Evolutionary conservation across 176 grass and related monocot genomes (phyloP).

Genomic region (Themeda triandra): DNA sequence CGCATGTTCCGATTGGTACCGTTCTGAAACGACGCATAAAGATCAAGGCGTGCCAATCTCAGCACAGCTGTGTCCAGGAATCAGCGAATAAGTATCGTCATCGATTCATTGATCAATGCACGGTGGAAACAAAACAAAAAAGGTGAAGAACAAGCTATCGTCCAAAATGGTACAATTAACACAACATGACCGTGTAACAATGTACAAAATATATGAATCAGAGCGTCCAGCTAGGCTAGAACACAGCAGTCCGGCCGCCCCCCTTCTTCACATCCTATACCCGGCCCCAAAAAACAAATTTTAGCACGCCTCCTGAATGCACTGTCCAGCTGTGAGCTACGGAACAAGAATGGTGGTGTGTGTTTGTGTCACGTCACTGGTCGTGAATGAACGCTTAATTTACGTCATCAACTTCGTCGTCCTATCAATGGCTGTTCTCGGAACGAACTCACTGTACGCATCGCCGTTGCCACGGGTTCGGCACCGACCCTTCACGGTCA

Average conservation of each 20-base stretch:
- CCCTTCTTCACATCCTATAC: slow-evolving; percentile 31
- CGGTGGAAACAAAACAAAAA: not conserved
- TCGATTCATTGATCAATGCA: slow-evolving; percentile 1
- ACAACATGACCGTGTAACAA: slow-evolving; percentile 23
- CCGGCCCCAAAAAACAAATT: not conserved
- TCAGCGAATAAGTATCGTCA: not conserved
- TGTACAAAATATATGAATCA: slow-evolving; percentile 41
- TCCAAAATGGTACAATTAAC: slow-evolving; percentile 20
- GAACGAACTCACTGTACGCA: not conserved
- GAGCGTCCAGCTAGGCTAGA: slow-evolving; percentile 34
- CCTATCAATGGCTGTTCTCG: not conserved
- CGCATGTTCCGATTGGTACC: not conserved
- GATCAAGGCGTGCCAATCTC: not conserved
- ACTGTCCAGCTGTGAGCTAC: slow-evolving; percentile 6
- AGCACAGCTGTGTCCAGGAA: not conserved
- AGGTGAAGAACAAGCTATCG: slow-evolving; percentile 11
- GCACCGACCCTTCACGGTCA: not conserved
- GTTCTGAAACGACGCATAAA: not conserved
- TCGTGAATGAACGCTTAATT: not conserved
- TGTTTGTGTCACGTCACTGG: not conserved
- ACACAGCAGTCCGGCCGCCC: slow-evolving; percentile 4
- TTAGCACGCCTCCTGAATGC: not conserved
- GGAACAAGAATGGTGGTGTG: slow-evolving; percentile 15
- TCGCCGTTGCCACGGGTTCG: not conserved
- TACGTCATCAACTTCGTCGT: not conserved